Evolutionary conservation across 139 green algal genomes (phyloP), one percentile per base, ranked within the genome.

Genomic region (Zygnema circumcarinatum): DNA sequence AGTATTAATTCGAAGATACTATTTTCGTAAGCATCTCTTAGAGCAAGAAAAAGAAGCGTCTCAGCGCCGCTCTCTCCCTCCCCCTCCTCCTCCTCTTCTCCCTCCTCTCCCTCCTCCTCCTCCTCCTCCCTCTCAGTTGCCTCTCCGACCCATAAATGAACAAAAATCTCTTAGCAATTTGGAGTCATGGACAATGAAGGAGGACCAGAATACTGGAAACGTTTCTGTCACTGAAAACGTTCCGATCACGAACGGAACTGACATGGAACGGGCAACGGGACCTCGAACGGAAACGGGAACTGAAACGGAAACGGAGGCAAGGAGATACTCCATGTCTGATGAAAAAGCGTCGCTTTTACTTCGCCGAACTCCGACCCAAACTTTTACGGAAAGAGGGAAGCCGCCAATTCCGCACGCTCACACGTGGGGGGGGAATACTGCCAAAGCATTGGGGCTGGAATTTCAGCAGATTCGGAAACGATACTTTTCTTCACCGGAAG

Each of bases 11-110:
- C 1, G 83, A 20, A 29, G 74, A 20, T 67, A 88, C 7, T 88
- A 88, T 33, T 88, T 88, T 47, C 74, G 35, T 2, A 40, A 69
- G 40, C 31, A 86, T 68, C n/a, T n/a, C n/a, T 54, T 86, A 20
- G 16, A 62, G 16, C 47, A 62, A 62, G 47, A n/a, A n/a, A n/a
- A n/a, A n/a, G n/a, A n/a, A 16, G 7, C 47, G 7, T 16, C 16
- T 16, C 47, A 25, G 7, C 47, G 7, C 47, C 47, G 7, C 7
- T 16, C 47, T 16, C 47, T 62, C 47, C 47, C 47, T 25, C n/a
- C n/a, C n/a, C n/a, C n/a, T n/a, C n/a, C n/a, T 7, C 16, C 47
- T 62, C 47, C 16, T 16, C 47, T 62, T 62, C 47, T 62, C 47
- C 47, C 16, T 7, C 47, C 47, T 16, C 47, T 62, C 47, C 47